Evolutionary conservation across 2,329 filamentous ascomycete species (phyloP).

Genomic region (Macroventuria anomochaeta): DNA sequence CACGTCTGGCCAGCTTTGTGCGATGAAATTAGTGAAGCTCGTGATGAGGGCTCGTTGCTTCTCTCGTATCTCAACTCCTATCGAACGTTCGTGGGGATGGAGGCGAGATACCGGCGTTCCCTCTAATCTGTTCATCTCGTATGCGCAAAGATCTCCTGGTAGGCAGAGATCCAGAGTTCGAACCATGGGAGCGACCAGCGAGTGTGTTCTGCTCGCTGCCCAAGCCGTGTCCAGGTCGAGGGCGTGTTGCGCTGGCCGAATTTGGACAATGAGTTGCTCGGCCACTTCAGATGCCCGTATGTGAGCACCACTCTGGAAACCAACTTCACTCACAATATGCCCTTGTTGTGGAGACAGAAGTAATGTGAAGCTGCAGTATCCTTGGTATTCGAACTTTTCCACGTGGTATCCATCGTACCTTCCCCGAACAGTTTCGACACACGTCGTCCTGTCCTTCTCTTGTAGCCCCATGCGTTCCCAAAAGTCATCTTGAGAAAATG

Average conservation of each 20-base stretch:
- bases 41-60: slow-evolving; percentile 33
- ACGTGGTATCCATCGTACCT: slow-evolving; percentile 13
- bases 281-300: no score
- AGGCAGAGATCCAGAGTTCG: slow-evolving; percentile 15
- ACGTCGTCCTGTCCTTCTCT: slow-evolving; percentile 15
- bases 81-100: slow-evolving; percentile 3
- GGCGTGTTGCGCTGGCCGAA: slow-evolving; percentile 34
- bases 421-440: slow-evolving; percentile 15
- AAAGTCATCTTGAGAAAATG: slow-evolving; percentile 6
- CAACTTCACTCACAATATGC: neutral
- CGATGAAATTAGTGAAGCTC: slow-evolving; percentile 40
- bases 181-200: slow-evolving; percentile 30
- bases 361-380: slow-evolving; percentile 35
- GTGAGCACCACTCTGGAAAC: neutral
- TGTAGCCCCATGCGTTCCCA: slow-evolving; percentile 23
- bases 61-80: slow-evolving; percentile 1
- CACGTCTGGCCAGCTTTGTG: slow-evolving; percentile 27
- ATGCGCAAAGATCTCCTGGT: slow-evolving; percentile 24
- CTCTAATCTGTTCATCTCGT: slow-evolving; percentile 35
- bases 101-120: slow-evolving; percentile 34
- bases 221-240: slow-evolving; percentile 29
- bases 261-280: slow-evolving; percentile 29
- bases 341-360: neutral
- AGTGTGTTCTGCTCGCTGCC: slow-evolving; percentile 31
- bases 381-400: slow-evolving; percentile 27